Evolutionary conservation across 1,139 yeast genomes (phyloP).

Genomic region (Diutina scorzettiae): DNA sequence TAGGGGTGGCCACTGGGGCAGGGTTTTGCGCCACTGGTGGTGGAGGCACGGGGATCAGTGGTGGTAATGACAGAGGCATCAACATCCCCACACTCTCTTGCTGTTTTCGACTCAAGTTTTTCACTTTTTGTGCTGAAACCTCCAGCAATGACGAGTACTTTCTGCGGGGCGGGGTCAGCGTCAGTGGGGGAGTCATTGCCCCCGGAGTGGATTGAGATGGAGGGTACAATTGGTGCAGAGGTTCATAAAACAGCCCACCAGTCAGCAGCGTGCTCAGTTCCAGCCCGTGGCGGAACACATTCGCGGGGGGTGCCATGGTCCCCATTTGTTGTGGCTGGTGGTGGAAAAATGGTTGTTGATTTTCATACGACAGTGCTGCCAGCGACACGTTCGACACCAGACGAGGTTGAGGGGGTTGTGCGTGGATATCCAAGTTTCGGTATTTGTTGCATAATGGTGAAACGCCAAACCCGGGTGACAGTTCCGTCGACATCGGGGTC

Average conservation of each 20-base stretch:
- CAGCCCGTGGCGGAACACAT: slow-evolving; percentile 5
- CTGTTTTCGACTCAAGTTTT: neutral
- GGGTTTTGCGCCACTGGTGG: slow-evolving; percentile 1
- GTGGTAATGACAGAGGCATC: neutral
- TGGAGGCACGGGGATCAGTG: slow-evolving; percentile 6
- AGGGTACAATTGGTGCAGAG: neutral
- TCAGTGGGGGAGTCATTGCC: slow-evolving; percentile 6
- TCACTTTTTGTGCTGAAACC: slow-evolving; percentile 4
- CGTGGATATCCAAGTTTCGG: slow-evolving; percentile 1
- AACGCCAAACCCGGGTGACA: slow-evolving; percentile 4
- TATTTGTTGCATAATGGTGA: slow-evolving; percentile 4
- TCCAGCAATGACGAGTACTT: slow-evolving; percentile 1
- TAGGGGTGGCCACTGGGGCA: neutral
- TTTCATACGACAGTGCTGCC: slow-evolving; percentile 1
- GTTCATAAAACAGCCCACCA: neutral
- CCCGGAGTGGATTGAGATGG: neutral
- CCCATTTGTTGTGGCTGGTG: neutral
- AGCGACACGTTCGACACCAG: neutral
- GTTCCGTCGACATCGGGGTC: slow-evolving; percentile 5
- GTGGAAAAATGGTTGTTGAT: neutral
- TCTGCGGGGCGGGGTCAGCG: slow-evolving; percentile 5
- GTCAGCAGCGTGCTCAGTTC: slow-evolving; percentile 6
- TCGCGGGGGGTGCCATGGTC: neutral
- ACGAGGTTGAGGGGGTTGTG: neutral
- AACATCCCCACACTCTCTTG: slow-evolving; percentile 5